Base-by-base conservation (phyloP, 495 filamentous ascomycete species). In the Penicillium turbatum region DNA sequence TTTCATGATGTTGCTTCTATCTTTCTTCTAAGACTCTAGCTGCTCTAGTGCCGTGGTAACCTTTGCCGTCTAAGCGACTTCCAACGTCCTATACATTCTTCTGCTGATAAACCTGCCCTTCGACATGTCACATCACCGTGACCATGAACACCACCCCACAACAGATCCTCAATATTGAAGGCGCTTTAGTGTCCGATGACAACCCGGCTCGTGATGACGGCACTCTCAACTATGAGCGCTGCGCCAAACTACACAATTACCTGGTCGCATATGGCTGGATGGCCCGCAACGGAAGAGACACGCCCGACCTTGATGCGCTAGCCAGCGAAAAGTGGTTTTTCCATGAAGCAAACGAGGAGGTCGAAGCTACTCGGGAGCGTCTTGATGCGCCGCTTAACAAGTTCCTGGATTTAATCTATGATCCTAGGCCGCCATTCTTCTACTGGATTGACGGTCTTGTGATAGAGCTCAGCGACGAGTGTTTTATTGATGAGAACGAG, bases 211-310 rank as follows among this genome's bases (percentile, higher is more conserved):
- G 63, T 29, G 54, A 68, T 42, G 46, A 66, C 1, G 51, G 45
- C 17, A 57, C 54, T 2, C 54, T 78, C 38, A 71, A 75, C 47
- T 61, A 62, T 51, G 59, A 60, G 39, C 61, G 73, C 46, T 78
- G 74, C 41, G 71, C 72, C 9, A 65, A 64, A 45, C 52, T 78
- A 17, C 73, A 75, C 54, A 78, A 76, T 48, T 64, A 70, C 31
- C 54, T 78, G 17, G 59, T 70, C 17, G 51, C 63, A 31, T 66
- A 71, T 49, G 65, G 54, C 55, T 75, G 61, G 65, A 51, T 67
- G 42, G 53, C 64, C 12, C 60, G 62, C 44, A 19, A 55, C 15
- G 59, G 56, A 21, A 48, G 34, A 36, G 15, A 51, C 13, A 42
- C 32, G 32, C 52, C 52, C 1, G 51, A 59, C 24, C 48, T 67